These are phyloP conservation scores for Taiozyma sp. DNA, from an alignment of 1,139 yeast genomes.

Conservation along the genomic window DNA sequence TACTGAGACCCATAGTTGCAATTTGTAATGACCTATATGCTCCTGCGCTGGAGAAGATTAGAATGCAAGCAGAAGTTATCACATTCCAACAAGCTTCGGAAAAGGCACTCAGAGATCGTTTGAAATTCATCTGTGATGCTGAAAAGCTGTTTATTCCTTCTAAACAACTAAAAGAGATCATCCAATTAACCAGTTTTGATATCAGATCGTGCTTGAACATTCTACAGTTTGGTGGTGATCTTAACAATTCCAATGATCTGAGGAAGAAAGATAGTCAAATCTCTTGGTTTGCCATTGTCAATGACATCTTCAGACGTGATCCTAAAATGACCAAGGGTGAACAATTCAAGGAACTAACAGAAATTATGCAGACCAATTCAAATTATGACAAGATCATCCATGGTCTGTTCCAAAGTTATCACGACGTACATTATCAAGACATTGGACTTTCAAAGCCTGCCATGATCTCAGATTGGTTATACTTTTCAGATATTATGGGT, in stretches of 20 bases:
- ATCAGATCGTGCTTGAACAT: slow-evolving; percentile 81
- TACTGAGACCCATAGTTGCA: slow-evolving; percentile 85
- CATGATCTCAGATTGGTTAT: slow-evolving; percentile 72
- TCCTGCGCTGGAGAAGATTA: slow-evolving; percentile 64
- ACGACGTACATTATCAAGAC: slow-evolving; percentile 54
- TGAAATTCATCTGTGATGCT: slow-evolving; percentile 44
- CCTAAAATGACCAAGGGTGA: slow-evolving; percentile 38
- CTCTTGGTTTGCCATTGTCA: slow-evolving; percentile 57
- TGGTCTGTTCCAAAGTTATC: slow-evolving; percentile 72
- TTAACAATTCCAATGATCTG: slow-evolving; percentile 18
- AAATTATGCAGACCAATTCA: slow-evolving; percentile 41
- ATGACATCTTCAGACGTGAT: slow-evolving; percentile 48
- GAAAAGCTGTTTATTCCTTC: slow-evolving; percentile 37
- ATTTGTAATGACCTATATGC: slow-evolving; percentile 86
- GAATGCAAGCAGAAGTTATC: slow-evolving; percentile 70
- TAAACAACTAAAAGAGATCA: slow-evolving; percentile 47
- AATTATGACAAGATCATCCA: slow-evolving; percentile 58
- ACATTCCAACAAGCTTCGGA: slow-evolving; percentile 58
- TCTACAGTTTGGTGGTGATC: slow-evolving; percentile 55
- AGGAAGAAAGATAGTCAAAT: slow-evolving; percentile 48
- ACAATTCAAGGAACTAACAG: slow-evolving; percentile 43
- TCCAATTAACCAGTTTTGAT: slow-evolving; percentile 76
- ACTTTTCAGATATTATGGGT: slow-evolving; percentile 54
- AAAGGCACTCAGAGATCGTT: slow-evolving; percentile 41
- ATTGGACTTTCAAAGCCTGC: slow-evolving; percentile 61